Percentiles rank a stretch among this genome's conserved stretches.
These are phyloP conservation scores for Fusarium redolens DNA, from an alignment of 2,329 filamentous ascomycete species.

Conservation along the genomic window DNA sequence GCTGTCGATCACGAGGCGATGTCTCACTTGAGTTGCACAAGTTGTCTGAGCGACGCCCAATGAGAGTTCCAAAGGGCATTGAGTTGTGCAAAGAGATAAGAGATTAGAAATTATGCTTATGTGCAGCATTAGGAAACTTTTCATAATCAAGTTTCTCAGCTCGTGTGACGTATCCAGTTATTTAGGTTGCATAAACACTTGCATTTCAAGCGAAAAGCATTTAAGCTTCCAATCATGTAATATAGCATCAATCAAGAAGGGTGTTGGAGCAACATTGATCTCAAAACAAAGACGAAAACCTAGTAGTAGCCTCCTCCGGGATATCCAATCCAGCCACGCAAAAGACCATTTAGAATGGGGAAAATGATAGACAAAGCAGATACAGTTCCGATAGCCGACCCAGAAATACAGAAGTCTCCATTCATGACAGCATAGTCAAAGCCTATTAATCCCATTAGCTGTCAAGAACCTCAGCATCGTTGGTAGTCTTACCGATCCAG, in stretches of 20 bases:
- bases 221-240: fast-evolving
- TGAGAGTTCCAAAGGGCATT: neutral
- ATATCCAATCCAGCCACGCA: neutral
- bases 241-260: fast-evolving
- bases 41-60: neutral
- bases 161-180: neutral
- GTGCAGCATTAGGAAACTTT: neutral
- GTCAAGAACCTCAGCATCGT: fast-evolving
- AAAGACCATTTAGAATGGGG: neutral
- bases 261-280: fast-evolving
- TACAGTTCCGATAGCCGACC: neutral
- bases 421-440: neutral
- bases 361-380: neutral
- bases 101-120: neutral
- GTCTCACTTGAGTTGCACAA: constrained; percentile 11
- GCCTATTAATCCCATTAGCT: neutral
- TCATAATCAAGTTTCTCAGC: neutral
- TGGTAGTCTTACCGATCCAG: neutral
- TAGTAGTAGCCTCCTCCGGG: neutral
- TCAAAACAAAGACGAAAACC: fast-evolving
- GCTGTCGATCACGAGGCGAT: constrained; percentile 2
- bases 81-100: neutral
- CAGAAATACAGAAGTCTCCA: neutral
- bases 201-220: too few species aligned
- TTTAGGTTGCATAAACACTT: neutral